Evolutionary conservation across 73 alveolate genomes (phyloP).

Genomic region (Durusdinium trenchii): DNA sequence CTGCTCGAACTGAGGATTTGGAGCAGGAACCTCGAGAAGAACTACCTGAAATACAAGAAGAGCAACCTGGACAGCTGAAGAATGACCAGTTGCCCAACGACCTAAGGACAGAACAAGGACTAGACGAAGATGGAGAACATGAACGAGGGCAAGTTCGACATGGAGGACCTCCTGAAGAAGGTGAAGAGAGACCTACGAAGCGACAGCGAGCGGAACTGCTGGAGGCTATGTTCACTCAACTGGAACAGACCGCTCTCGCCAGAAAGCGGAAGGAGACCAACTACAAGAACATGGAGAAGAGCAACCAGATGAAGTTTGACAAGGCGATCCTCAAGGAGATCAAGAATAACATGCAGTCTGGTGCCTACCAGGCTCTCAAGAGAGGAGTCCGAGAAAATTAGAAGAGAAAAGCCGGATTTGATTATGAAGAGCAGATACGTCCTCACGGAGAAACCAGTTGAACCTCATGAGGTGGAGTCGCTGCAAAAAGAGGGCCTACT

Average conservation of each 20-base stretch:
- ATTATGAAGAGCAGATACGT: background rate
- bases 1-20: background rate
- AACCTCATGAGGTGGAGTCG: background rate
- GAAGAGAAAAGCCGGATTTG: background rate
- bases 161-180: background rate
- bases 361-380: background rate
- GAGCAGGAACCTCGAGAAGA: background rate
- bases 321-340: slow-evolving; percentile 13
- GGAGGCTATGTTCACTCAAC: background rate
- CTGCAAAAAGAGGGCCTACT: background rate
- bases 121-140: background rate
- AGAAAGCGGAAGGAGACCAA: background rate
- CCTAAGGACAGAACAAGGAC: too few relatives aligned
- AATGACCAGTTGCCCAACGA: too few relatives aligned
- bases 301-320: background rate
- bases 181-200: background rate
- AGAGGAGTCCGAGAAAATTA: background rate
- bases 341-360: background rate
- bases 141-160: slow-evolving; percentile 20
- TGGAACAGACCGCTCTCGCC: background rate
- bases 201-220: background rate
- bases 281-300: background rate
- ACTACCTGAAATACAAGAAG: background rate
- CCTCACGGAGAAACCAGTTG: background rate
- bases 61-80: too few relatives aligned